Evolutionary conservation across 2,329 filamentous ascomycete species (phyloP), one percentile per base, ranked within the genome.

Genomic region (Podosphaera xanthii): DNA sequence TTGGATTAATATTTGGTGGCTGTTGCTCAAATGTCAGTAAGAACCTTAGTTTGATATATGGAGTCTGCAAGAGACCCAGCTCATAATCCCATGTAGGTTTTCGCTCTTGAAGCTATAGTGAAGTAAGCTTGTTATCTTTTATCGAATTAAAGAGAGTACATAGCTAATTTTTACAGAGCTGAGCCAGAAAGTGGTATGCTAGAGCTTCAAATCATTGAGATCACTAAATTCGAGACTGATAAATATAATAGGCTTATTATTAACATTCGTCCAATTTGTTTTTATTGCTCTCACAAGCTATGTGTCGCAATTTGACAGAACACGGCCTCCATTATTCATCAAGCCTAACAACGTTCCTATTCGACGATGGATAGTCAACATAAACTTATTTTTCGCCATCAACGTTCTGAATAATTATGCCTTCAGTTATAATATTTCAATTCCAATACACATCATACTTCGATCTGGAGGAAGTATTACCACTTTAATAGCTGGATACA

Each of bases 341-440:
- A 81, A 80, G 60, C 80, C 80, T 22, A 89, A 90, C 64, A 82
- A 81, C 58, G 87, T 97, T 3, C 92, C 92, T 0, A 75, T 97
- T 59, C 77, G 77, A 55, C 85, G 87, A 69, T 97, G 92, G 90
- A 69, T 87, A 57, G 76, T 91, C 67, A 96, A 94, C 69, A 95
- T 95, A 49, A 74, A 85, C 3, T 79, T 96, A 65, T 97, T 97
- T 72, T 92, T 94, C 70, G 79, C 80, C 62, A 92, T 98, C 72
- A 98, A 97, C 67, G 81, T 97, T 60, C 74, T 98, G 68, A 98
- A 98, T 73, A 98, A 98, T 67, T 91, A 91, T 75, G 92, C 91
- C 5, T 98, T 98, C 71, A 90, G 88, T 62, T 98, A 96, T 73
- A 83, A 89, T 65, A 97, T 98, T 60, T 95, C 89, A 5, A 88